These are phyloP conservation scores for Beta lomatogona DNA, from an alignment of 179 eudicot genomes.

Conservation along the genomic window DNA sequence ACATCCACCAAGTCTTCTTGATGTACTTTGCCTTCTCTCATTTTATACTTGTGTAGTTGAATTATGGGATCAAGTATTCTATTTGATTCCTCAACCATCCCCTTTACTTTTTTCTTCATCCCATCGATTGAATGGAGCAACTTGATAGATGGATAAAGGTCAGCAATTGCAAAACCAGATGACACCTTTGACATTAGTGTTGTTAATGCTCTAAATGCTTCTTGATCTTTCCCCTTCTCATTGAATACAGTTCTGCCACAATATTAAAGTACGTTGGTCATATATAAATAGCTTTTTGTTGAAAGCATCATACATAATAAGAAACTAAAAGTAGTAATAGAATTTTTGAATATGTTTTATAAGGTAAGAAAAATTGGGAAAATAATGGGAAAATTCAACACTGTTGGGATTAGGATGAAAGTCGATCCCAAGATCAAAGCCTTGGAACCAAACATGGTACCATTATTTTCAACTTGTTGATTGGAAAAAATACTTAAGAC, in stretches of 20 bases:
- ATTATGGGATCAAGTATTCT: constrained; percentile 19
- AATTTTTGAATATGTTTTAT: too few species aligned
- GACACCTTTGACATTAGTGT: not conserved
- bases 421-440: too few species aligned
- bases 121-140: constrained; percentile 13
- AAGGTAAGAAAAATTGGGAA: too few species aligned
- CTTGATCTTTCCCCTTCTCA: not conserved
- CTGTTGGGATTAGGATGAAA: too few species aligned
- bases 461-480: too few species aligned
- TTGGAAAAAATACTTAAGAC: too few species aligned
- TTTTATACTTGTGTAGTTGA: constrained; percentile 1
- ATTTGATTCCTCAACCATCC: constrained; percentile 5
- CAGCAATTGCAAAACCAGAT: constrained; percentile 20
- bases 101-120: not conserved
- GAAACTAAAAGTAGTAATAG: too few species aligned
- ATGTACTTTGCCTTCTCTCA: not conserved
- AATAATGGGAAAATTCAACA: too few species aligned
- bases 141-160: constrained; percentile 20
- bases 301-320: too few species aligned
- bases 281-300: too few species aligned
- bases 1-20: constrained; percentile 16
- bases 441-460: too few species aligned
- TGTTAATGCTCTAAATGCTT: constrained; percentile 7
- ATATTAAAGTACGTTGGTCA: not conserved
- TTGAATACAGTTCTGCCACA: constrained; percentile 3